These are phyloP conservation scores for Vitis rotundifolia DNA, from an alignment of 164 flowering plant species.

Conservation along the genomic window DNA sequence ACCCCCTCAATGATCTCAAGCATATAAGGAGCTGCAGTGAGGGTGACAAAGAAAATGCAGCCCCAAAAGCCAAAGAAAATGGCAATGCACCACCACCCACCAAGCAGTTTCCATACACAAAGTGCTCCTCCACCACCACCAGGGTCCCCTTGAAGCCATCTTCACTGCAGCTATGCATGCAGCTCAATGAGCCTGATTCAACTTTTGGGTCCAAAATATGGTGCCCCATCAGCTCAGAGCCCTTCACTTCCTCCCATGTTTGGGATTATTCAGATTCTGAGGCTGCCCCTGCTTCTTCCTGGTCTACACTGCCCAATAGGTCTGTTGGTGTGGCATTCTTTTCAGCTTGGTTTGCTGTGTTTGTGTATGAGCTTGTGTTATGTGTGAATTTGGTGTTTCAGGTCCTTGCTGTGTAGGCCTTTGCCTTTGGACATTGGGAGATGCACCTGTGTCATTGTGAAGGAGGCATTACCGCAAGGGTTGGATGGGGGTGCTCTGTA, in stretches of 20 bases:
- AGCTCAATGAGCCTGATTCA: constrained; percentile 57
- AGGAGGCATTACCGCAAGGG: constrained; percentile 60
- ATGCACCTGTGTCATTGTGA: constrained; percentile 85
- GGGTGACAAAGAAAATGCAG: constrained; percentile 47
- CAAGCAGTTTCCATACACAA: constrained; percentile 22
- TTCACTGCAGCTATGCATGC: constrained; percentile 76
- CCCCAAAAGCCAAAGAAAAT: constrained; percentile 13
- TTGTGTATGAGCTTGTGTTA: neutral
- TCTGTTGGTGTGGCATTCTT: constrained; percentile 5
- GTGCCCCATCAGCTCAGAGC: constrained; percentile 45
- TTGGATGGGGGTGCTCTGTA: constrained; percentile 58
- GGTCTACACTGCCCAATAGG: constrained; percentile 93
- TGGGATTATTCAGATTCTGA: constrained; percentile 96
- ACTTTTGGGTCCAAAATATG: constrained; percentile 42
- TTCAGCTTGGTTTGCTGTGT: neutral
- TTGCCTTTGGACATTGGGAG: constrained; percentile 88
- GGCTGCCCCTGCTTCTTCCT: constrained; percentile 94
- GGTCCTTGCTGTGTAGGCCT: constrained; percentile 84
- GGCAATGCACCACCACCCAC: neutral
- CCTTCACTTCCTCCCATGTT: constrained; percentile 41
- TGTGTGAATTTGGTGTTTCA: constrained; percentile 16
- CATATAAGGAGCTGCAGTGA: constrained; percentile 50
- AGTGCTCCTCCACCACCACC: constrained; percentile 21
- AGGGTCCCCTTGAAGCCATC: constrained; percentile 50
- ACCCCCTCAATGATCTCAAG: constrained; percentile 50